phyloP scores from a whole-genome alignment of 495 filamentous ascomycete species.

The Neurospora sp. region DNA sequence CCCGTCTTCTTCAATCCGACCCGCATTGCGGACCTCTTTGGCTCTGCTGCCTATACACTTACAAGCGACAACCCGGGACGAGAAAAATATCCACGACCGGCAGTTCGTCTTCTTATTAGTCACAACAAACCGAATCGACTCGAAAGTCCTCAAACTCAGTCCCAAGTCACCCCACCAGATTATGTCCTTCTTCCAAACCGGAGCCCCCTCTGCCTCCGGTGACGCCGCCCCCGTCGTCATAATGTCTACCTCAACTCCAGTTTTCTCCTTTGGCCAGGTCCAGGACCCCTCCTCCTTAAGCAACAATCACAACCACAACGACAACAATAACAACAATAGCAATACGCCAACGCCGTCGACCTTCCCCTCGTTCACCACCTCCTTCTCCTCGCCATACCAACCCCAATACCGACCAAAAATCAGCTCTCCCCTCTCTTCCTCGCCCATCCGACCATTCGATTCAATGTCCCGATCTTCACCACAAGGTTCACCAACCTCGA shows the following conservation, averaged over 20 bases:
- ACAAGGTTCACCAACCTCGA: neutral
- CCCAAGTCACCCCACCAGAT: neutral
- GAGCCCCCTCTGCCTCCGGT: neutral
- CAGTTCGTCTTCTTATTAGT: neutral
- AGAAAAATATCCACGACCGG: neutral
- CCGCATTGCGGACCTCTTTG: neutral
- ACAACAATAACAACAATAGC: neutral
- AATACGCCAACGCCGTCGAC: neutral
- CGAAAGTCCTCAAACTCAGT: neutral
- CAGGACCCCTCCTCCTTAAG: conserved; percentile 13
- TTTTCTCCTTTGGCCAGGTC: conserved; percentile 7
- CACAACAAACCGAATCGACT: neutral
- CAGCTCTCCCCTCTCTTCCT: conserved; percentile 15
- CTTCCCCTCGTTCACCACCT: neutral
- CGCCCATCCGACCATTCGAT: conserved; percentile 10
- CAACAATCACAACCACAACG: neutral
- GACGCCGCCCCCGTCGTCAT: conserved; percentile 3
- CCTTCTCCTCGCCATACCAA: neutral
- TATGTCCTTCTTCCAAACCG: neutral
- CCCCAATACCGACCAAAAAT: conserved; percentile 9
- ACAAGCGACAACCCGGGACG: neutral
- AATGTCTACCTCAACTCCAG: conserved; percentile 6
- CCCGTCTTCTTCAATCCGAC: neutral
- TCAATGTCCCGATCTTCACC: neutral
- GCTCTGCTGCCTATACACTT: neutral